Base-by-base conservation (phyloP, 306 rosid species). In the Phaseolus lunatus region DNA sequence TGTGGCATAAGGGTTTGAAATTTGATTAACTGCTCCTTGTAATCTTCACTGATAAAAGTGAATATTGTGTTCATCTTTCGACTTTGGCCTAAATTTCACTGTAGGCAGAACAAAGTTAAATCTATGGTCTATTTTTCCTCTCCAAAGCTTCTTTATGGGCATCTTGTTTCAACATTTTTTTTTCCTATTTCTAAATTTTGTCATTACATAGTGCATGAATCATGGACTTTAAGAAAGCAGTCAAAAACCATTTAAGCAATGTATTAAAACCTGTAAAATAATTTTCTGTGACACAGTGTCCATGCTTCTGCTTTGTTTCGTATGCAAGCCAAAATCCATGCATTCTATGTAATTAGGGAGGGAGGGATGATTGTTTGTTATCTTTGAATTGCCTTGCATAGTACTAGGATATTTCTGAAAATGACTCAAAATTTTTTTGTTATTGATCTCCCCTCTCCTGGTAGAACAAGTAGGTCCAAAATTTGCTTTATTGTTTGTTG, bases 1-100 rank as follows among this genome's bases (percentile, higher is more conserved):
- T 48, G 74, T 50, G 31, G 54, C 44, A 16, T 44, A 80, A 74
- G 64, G 49, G 18, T 73, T 66, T 73, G 45, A 80, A 33, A 20
- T 49, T 31, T 22, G 74, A 43, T 22, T 65, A 19, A 12, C 62
- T 69, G 18, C 33, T 19, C 43, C 26, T 24, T 79, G 62, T 80
- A 73, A 23, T 54, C 57, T 64, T 65, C 59, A 53, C 43, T 65
- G 43, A 43, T 80, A 45, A 48, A 31, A 14, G 31, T 70, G 56
- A 20, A 29, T 73, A 35, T 45, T 75, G 49, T 66, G 15, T 22
- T 44, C 5, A 13, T 27, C 67, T 24, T 45, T 29, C 31, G 70
- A 67, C 27, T 23, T 13, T 31, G 56, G 23, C 76, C 14, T 53
- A 72, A 41, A 80, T 58, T 53, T 73, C 27, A 8, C 67, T 43